phyloP scores from a whole-genome alignment of 768 basidiomycete genomes.

The Podaxis rugospora region DNA sequence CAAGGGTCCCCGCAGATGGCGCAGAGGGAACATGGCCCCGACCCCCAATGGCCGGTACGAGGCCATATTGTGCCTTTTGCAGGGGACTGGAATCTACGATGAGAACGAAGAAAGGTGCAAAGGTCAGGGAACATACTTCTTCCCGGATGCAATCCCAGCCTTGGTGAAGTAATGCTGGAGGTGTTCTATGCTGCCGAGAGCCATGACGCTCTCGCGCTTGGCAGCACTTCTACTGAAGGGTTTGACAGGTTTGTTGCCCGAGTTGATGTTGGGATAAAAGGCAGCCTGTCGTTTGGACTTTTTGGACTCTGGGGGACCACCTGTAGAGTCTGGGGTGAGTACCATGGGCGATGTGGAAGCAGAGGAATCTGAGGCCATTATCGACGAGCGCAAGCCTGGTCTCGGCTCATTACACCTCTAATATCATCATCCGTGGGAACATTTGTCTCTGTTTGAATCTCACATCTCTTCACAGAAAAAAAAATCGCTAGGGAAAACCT shows the following conservation, averaged over 20 bases:
- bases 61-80: slow-evolving; percentile 52
- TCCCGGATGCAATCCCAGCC: slow-evolving; percentile 70
- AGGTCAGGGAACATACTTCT: slow-evolving; percentile 47
- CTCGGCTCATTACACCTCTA: background rate
- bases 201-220: slow-evolving; percentile 91
- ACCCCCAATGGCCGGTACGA: slow-evolving; percentile 77
- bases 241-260: slow-evolving; percentile 69
- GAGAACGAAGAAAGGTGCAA: slow-evolving; percentile 3
- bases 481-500: no score
- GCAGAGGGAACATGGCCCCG: slow-evolving; percentile 38
- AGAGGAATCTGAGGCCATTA: slow-evolving; percentile 39
- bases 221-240: slow-evolving; percentile 89
- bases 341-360: slow-evolving; percentile 47
- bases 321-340: slow-evolving; percentile 62
- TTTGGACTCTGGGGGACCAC: slow-evolving; percentile 27
- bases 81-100: slow-evolving; percentile 24
- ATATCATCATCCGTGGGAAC: slow-evolving; percentile 7
- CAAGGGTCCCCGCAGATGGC: slow-evolving; percentile 36
- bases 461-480: background rate
- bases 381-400: background rate
- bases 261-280: slow-evolving; percentile 72
- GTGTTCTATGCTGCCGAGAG: slow-evolving; percentile 93
- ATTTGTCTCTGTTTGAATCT: no score
- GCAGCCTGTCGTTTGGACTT: slow-evolving; percentile 67
- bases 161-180: slow-evolving; percentile 94